phyloP scores from a whole-genome alignment of 139 green algal species.

The Chlamydomonas incerta region DNA sequence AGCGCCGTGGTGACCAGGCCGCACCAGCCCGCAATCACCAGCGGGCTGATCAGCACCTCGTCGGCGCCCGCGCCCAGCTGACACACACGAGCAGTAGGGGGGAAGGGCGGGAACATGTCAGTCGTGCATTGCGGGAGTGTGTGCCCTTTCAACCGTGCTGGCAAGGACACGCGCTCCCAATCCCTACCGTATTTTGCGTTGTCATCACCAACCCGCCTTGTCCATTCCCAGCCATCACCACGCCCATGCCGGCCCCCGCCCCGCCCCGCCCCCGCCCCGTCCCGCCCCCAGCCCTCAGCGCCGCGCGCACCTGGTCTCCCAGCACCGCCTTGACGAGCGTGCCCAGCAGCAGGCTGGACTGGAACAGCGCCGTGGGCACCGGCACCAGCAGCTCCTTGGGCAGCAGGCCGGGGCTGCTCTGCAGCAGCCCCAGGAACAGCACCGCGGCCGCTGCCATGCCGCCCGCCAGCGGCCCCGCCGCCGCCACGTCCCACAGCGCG shows the following conservation, averaged over 20 bases:
- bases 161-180: no score
- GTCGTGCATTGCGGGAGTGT: no score
- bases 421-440: constrained; percentile 67
- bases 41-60: constrained; percentile 51
- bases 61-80: constrained; percentile 17
- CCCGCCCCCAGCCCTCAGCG: neutral
- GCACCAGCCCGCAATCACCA: constrained; percentile 85
- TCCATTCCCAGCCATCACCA: neutral
- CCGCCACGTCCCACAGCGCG: constrained; percentile 88
- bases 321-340: constrained; percentile 66
- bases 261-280: neutral
- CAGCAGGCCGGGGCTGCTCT: constrained; percentile 24
- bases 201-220: no score
- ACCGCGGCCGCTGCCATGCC: constrained; percentile 61
- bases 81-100: neutral
- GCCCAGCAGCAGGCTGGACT: constrained; percentile 84
- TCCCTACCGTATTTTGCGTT: no score
- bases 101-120: no score
- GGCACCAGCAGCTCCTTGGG: constrained; percentile 78
- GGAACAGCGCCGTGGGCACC: constrained; percentile 85
- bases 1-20: constrained; percentile 85
- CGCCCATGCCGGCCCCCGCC: no score
- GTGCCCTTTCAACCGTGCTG: no score
- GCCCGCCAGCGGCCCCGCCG: constrained; percentile 74
- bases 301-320: constrained; percentile 41